These are phyloP conservation scores for Entophlyctis luteolus DNA, from an alignment of 192 early-diverging fungal genomes.

Conservation along the genomic window DNA sequence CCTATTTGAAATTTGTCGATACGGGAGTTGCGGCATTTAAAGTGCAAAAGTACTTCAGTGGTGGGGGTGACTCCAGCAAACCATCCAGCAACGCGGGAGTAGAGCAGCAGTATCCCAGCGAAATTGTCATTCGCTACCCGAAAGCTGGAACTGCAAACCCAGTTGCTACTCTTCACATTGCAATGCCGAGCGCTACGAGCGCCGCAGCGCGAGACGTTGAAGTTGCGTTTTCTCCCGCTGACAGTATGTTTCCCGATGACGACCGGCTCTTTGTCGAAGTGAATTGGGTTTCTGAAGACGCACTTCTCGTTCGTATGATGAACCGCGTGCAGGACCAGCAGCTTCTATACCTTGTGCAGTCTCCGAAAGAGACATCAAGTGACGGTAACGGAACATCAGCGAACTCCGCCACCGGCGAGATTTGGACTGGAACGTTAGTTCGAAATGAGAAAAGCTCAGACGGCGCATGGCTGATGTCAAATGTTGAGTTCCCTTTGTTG, in stretches of 20 bases:
- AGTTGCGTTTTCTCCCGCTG: slow-evolving; percentile 41
- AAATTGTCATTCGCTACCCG: slow-evolving; percentile 80
- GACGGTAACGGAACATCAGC: not conserved
- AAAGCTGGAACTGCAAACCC: slow-evolving; percentile 82
- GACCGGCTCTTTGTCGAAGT: slow-evolving; percentile 82
- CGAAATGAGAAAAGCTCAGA: slow-evolving; percentile 51
- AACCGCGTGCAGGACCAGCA: slow-evolving; percentile 88
- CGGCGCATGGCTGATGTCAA: slow-evolving; percentile 44
- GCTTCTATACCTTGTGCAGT: slow-evolving; percentile 60
- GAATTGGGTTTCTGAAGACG: slow-evolving; percentile 59
- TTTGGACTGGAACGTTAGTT: slow-evolving; percentile 70
- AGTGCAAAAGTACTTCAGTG: slow-evolving; percentile 60
- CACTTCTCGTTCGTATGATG: slow-evolving; percentile 71
- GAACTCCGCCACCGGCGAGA: slow-evolving; percentile 24
- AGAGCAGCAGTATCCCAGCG: slow-evolving; percentile 67
- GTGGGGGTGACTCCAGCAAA: no score
- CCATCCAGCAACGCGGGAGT: not conserved
- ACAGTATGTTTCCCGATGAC: slow-evolving; percentile 53
- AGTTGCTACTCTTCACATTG: slow-evolving; percentile 71
- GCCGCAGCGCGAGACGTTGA: slow-evolving; percentile 15
- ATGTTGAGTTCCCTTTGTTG: not conserved
- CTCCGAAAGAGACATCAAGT: slow-evolving; percentile 9
- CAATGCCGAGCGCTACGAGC: slow-evolving; percentile 30
- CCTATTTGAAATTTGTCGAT: slow-evolving; percentile 86
- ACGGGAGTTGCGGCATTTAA: slow-evolving; percentile 72